Evolutionary conservation across 768 basidiomycete species (phyloP).

Genomic region (Leucosporidium yakuticum): DNA sequence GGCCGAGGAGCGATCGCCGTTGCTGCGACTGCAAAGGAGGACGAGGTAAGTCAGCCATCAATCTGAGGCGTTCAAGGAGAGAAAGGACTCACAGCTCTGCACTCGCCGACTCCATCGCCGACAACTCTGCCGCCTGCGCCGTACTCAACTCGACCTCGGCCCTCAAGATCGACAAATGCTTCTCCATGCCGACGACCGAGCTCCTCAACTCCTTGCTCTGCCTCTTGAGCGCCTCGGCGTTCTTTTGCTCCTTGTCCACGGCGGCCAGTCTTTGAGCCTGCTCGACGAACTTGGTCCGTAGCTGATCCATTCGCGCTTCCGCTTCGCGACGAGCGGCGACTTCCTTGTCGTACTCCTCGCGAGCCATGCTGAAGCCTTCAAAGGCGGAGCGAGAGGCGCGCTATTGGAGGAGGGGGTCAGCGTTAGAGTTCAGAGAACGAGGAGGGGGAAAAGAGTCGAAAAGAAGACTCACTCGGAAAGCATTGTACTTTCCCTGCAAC

Average conservation of each 20-base stretch:
- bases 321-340: slow-evolving; percentile 79
- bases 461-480: slow-evolving; percentile 64
- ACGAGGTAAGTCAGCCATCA: background rate
- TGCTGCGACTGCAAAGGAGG: background rate
- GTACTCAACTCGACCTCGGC: slow-evolving; percentile 85
- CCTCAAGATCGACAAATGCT: slow-evolving; percentile 75
- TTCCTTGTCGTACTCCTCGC: slow-evolving; percentile 90
- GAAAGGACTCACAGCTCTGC: slow-evolving; percentile 1
- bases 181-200: slow-evolving; percentile 70
- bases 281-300: slow-evolving; percentile 77
- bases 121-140: slow-evolving; percentile 88
- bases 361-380: slow-evolving; percentile 84
- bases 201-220: slow-evolving; percentile 70
- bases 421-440: slow-evolving; percentile 4
- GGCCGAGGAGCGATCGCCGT: background rate
- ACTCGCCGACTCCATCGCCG: slow-evolving; percentile 61
- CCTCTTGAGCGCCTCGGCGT: slow-evolving; percentile 67
- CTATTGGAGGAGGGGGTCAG: slow-evolving; percentile 47
- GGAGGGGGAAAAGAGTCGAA: slow-evolving; percentile 3
- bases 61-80: no score
- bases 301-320: slow-evolving; percentile 80
- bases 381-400: slow-evolving; percentile 85
- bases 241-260: slow-evolving; percentile 68
- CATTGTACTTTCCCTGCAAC: slow-evolving; percentile 72
- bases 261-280: slow-evolving; percentile 81